Percentiles rank a stretch among this genome's conserved stretches.
Evolutionary conservation across 73 alveolate genomes (phyloP).

Genomic region (Effrenium voratum): DNA sequence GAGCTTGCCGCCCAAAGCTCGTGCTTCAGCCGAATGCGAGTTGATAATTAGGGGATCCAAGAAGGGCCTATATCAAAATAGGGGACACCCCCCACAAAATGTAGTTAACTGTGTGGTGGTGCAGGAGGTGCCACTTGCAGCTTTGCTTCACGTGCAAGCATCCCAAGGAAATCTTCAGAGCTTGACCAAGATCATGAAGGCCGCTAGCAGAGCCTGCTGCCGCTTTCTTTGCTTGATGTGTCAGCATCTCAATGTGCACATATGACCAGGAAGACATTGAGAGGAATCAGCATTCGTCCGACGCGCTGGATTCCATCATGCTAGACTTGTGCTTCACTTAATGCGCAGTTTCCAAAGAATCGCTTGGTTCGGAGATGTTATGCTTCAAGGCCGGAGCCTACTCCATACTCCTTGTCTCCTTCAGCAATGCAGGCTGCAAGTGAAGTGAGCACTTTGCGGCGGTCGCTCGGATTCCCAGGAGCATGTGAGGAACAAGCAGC

Average conservation of each 20-base stretch:
- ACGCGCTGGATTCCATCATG: slow-evolving; percentile 83
- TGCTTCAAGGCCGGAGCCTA: slow-evolving; percentile 69
- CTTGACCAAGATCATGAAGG: slow-evolving; percentile 90
- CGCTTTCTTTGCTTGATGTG: neutral
- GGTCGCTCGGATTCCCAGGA: neutral
- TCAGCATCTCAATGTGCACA: neutral
- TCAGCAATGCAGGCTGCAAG: slow-evolving; percentile 74
- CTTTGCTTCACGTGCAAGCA: too few relatives aligned
- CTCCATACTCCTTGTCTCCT: slow-evolving; percentile 77
- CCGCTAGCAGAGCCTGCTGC: neutral
- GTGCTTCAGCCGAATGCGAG: neutral
- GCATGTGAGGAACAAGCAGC: slow-evolving; percentile 95
- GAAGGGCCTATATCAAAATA: too few relatives aligned
- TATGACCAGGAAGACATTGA: slow-evolving; percentile 56
- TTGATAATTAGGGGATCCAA: too few relatives aligned
- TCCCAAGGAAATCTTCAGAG: slow-evolving; percentile 46
- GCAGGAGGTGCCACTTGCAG: too few relatives aligned
- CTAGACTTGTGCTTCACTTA: slow-evolving; percentile 24
- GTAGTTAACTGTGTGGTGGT: too few relatives aligned
- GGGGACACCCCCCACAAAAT: too few relatives aligned
- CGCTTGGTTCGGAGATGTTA: neutral
- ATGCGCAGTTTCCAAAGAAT: neutral
- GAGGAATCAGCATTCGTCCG: slow-evolving; percentile 64
- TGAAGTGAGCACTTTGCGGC: neutral
- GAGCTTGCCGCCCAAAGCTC: slow-evolving; percentile 53